Evolutionary conservation across 352 stramenopile species (phyloP).

Genomic region (Globisporangium cederbergense): DNA sequence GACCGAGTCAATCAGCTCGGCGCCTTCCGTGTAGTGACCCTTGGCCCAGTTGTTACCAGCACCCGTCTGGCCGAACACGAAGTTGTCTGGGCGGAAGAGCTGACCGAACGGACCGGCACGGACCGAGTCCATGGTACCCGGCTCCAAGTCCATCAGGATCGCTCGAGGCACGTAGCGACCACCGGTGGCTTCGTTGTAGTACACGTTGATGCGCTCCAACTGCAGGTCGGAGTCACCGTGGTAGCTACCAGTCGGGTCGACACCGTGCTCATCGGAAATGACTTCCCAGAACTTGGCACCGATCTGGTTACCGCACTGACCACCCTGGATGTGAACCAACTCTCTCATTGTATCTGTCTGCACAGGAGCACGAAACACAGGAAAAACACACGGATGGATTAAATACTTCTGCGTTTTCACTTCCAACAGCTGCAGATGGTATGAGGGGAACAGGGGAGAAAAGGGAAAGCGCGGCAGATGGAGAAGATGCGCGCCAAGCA

Average conservation of each 20-base stretch:
- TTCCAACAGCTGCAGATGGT: background rate
- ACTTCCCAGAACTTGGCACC: constrained; percentile 98
- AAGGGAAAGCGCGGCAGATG: constrained; percentile 3
- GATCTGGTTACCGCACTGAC: constrained; percentile 99
- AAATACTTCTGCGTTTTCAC: background rate
- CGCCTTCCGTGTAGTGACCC: too few species aligned
- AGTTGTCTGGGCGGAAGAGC: constrained; percentile 99
- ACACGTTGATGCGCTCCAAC: constrained; percentile 98
- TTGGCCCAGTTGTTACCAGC: constrained; percentile 99
- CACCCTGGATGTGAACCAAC: constrained; percentile 98
- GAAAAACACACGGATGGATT: constrained; percentile 2
- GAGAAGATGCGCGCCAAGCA: background rate
- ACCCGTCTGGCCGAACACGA: constrained; percentile 98
- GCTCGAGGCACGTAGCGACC: constrained; percentile 97
- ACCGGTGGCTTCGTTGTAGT: constrained; percentile 98
- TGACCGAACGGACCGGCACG: constrained; percentile 94
- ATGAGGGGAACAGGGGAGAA: background rate
- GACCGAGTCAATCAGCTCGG: too few species aligned
- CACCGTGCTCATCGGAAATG: constrained; percentile 96
- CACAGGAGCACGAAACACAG: constrained; percentile 8
- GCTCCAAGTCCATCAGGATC: constrained; percentile 99
- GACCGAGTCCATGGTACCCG: constrained; percentile 99
- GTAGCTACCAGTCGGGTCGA: constrained; percentile 91
- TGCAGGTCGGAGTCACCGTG: constrained; percentile 96
- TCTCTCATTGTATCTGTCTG: constrained; percentile 86